phyloP scores from a whole-genome alignment of 768 basidiomycete species.

The Scleroderma bovista region DNA sequence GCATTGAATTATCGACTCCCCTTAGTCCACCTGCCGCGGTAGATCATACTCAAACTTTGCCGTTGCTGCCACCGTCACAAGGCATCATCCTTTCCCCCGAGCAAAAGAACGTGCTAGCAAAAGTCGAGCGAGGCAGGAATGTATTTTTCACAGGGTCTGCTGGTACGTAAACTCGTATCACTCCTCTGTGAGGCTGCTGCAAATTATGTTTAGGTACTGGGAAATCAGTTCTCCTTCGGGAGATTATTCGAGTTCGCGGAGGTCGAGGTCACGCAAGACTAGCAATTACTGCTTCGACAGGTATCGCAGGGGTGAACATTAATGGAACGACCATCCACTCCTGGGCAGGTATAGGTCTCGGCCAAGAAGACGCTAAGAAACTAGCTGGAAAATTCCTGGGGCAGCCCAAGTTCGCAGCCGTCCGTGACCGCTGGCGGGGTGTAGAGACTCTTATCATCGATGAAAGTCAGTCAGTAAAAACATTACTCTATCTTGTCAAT shows the following conservation, averaged over 20 bases:
- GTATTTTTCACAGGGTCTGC: constrained; percentile 89
- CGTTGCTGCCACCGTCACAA: constrained; percentile 2
- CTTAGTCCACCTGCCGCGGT: background rate
- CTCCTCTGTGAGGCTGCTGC: background rate
- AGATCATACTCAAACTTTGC: background rate
- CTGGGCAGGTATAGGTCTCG: constrained; percentile 78
- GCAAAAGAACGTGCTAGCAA: constrained; percentile 43
- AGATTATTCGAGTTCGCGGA: constrained; percentile 55
- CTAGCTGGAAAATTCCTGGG: constrained; percentile 51
- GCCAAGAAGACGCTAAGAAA: constrained; percentile 46
- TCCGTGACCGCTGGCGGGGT: constrained; percentile 57
- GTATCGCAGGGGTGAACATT: constrained; percentile 79
- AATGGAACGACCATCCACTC: constrained; percentile 79
- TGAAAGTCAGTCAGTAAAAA: constrained; percentile 51
- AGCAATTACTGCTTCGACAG: constrained; percentile 78
- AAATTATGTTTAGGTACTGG: constrained; percentile 52
- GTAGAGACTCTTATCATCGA: constrained; percentile 74
- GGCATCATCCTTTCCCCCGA: constrained; percentile 43
- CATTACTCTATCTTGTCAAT: background rate
- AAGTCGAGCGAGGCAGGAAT: constrained; percentile 54
- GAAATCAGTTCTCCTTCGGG: constrained; percentile 75
- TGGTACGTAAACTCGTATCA: constrained; percentile 43
- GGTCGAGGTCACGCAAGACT: constrained; percentile 33
- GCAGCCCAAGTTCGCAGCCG: constrained; percentile 30
- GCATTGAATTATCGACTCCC: background rate